Base-by-base conservation (phyloP, 2,329 filamentous ascomycete genomes). In the Rhytidhysteron rufulum region DNA sequence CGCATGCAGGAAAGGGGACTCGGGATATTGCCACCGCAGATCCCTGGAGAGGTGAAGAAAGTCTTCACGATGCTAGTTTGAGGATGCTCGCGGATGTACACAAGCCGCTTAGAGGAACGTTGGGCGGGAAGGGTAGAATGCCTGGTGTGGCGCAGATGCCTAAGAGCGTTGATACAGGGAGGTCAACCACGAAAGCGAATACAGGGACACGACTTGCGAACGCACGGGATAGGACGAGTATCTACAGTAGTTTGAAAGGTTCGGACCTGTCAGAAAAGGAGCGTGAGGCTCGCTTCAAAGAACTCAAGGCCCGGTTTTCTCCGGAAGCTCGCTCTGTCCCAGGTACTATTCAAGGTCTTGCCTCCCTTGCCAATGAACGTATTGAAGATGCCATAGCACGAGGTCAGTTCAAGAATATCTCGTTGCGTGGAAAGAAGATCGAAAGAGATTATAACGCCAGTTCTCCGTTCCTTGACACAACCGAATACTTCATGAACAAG, bases 401-500 rank as follows among this genome's bases (percentile, higher is more conserved):
- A 22, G 93, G 93, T 0, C 86, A 95, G 60, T 97, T 98, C 68
- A 79, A 80, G 60, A 84, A 94, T 52, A 85, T 98, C 10, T 82
- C 81, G 6, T 13, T 20, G 60, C 77, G 90, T 2, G 91, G 91
- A 0, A 85, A 85, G 51, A 83, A 81, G 5, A 74, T 91, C n/a
- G 80, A 90, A 62, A 72, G 85, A n/a, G 90, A 97, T 52, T 72
- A 86, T 37, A 82, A 87, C 49, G 86, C 87, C 1, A 85, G 84
- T 52, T 94, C 85, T 51, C 89, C 93, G 0, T 97, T 95, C 57
- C 80, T 97, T 42, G 88, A 97, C 58, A 97, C 91, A 0, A 97
- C 93, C 0, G 91, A 97, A 66, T 96, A 96, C 62, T 87, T 97
- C 54, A 85, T 97, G 85, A 97, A 98, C 68, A 93, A 94, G 68